A percentile compares a stretch with the other conserved stretches of the same genome.
phyloP scores from a whole-genome alignment of 2,329 filamentous ascomycete genomes.

The Penicillium sp. region DNA sequence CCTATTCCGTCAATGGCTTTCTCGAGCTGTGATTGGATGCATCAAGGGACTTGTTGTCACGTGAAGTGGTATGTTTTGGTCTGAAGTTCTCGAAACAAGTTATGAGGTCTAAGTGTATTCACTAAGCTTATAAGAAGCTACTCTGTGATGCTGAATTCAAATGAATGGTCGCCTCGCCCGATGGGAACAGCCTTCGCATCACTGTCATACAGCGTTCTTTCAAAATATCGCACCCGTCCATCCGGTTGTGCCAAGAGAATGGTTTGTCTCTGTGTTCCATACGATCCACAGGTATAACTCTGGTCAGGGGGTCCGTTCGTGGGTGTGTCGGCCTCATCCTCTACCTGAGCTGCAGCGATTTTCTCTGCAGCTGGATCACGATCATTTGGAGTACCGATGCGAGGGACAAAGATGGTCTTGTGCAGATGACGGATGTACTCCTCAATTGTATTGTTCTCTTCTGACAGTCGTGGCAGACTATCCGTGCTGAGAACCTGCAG shows the following conservation, averaged over 20 bases:
- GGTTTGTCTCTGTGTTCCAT: conserved; percentile 65
- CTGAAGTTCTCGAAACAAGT: background rate
- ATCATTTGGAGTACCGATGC: conserved; percentile 49
- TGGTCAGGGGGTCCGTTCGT: conserved; percentile 24
- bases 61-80: background rate
- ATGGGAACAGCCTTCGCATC: conserved; percentile 47
- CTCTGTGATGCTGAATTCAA: conserved; percentile 30
- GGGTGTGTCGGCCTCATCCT: conserved; percentile 17
- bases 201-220: conserved; percentile 59
- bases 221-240: conserved; percentile 60
- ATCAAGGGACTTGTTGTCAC: background rate
- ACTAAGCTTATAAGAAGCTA: background rate
- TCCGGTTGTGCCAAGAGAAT: conserved; percentile 55
- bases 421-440: conserved; percentile 55
- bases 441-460: conserved; percentile 49
- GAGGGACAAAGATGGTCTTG: conserved; percentile 60
- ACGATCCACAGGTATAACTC: conserved; percentile 48
- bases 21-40: background rate
- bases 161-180: conserved; percentile 47
- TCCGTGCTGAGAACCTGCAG: conserved; percentile 54
- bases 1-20: accelerated
- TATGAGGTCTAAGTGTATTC: background rate
- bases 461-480: conserved; percentile 51
- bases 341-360: conserved; percentile 31
- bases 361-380: conserved; percentile 32